These are phyloP conservation scores for Coniochaeta pulveracea DNA, from an alignment of 2,329 filamentous ascomycete genomes.

Conservation along the genomic window DNA sequence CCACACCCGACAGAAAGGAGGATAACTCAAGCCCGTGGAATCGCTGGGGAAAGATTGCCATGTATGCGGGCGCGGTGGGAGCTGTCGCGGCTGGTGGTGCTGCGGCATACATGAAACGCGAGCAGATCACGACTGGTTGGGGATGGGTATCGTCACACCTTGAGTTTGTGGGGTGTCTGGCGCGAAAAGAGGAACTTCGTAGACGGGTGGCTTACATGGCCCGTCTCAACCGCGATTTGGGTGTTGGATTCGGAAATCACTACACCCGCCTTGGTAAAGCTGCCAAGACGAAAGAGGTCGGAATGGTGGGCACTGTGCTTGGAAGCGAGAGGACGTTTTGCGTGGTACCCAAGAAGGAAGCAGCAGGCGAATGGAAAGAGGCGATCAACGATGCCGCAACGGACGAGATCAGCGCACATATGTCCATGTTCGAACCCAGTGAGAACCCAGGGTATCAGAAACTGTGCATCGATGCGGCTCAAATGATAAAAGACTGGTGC, in stretches of 20 bases:
- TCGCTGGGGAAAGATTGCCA: conserved; percentile 73
- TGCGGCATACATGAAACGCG: conserved; percentile 76
- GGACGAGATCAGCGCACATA: conserved; percentile 76
- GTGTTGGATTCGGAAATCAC: conserved; percentile 72
- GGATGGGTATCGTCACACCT: conserved; percentile 83
- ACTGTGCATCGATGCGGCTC: conserved; percentile 54
- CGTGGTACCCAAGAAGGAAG: conserved; percentile 53
- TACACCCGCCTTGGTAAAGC: conserved; percentile 74
- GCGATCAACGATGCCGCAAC: conserved; percentile 67
- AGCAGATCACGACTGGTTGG: conserved; percentile 66
- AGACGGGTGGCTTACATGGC: conserved; percentile 59
- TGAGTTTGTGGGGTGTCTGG: conserved; percentile 84
- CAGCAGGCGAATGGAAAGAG: conserved; percentile 50
- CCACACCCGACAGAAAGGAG: conserved; percentile 29
- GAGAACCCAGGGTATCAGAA: conserved; percentile 63
- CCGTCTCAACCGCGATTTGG: conserved; percentile 51
- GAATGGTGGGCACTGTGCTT: conserved; percentile 45
- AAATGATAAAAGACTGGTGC: conserved; percentile 54
- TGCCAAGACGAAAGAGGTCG: conserved; percentile 38
- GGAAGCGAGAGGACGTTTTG: conserved; percentile 78
- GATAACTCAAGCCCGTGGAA: conserved; percentile 47
- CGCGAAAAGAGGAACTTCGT: conserved; percentile 70
- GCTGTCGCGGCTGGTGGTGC: conserved; percentile 73
- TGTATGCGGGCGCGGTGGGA: conserved; percentile 75
- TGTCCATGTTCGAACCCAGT: conserved; percentile 63